Evolutionary conservation across 306 rosid genomes (phyloP).

Genomic region (Quercus ilex): DNA sequence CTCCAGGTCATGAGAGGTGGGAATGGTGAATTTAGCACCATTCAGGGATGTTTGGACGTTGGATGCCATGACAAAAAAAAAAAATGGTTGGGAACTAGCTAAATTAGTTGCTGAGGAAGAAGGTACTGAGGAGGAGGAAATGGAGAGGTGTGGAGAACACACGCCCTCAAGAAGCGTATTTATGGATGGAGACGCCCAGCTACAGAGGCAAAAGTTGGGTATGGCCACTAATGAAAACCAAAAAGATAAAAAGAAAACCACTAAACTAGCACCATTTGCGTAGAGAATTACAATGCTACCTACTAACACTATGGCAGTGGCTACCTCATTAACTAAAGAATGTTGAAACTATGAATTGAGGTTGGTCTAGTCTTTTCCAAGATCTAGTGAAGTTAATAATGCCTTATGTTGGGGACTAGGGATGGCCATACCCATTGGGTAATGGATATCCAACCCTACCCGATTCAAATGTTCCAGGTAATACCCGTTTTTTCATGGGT

Average conservation of each 20-base stretch:
- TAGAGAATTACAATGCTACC: background rate
- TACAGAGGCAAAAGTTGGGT: constrained; percentile 40
- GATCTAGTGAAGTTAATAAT: too few relatives aligned
- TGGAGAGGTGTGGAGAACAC: constrained; percentile 20
- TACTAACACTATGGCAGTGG: background rate
- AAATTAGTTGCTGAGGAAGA: background rate
- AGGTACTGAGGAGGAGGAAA: background rate
- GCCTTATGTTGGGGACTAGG: too few relatives aligned
- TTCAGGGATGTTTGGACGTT: constrained; percentile 29
- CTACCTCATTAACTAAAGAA: background rate
- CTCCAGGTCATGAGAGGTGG: constrained; percentile 41
- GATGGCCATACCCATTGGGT: too few relatives aligned
- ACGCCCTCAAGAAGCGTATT: constrained; percentile 40
- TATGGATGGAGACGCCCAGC: constrained; percentile 41
- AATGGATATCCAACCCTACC: too few relatives aligned
- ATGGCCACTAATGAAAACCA: constrained; percentile 32
- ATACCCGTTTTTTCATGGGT: too few relatives aligned
- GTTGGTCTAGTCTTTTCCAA: too few relatives aligned
- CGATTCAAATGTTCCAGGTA: too few relatives aligned
- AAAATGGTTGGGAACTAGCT: background rate
- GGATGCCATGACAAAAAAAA: constrained; percentile 59
- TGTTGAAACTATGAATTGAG: too few relatives aligned
- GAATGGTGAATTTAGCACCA: constrained; percentile 28
- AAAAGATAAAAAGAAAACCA: background rate
- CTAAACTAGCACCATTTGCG: background rate